Percentiles rank a stretch among this genome's conserved stretches.
phyloP scores from a whole-genome alignment of 2,329 filamentous ascomycete genomes.

The Balansia obtecta region DNA sequence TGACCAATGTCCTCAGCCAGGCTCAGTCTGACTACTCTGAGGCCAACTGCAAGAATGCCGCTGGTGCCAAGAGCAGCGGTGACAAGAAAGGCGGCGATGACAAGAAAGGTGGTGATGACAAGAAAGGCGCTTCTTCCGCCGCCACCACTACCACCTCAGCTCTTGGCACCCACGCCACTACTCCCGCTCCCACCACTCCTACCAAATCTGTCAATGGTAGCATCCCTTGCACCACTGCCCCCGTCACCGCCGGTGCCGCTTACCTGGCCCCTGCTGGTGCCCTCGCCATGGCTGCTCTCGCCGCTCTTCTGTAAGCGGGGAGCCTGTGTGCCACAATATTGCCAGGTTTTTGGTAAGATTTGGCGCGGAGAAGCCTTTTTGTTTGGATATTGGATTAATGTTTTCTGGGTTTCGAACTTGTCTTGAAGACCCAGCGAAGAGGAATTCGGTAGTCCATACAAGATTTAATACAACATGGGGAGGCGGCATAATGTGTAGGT shows the following conservation, averaged over 20 bases:
- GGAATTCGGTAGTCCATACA: neutral
- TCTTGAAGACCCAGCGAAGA: neutral
- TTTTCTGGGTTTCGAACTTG: neutral
- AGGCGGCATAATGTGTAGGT: neutral
- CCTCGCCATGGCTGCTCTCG: constrained; percentile 9
- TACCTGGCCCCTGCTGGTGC: constrained; percentile 9
- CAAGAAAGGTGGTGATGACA: too few relatives aligned
- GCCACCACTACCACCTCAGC: too few relatives aligned
- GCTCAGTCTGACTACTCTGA: constrained; percentile 14
- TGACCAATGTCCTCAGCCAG: constrained; percentile 14
- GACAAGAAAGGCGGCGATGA: too few relatives aligned
- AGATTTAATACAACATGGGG: neutral
- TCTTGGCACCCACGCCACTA: too few relatives aligned
- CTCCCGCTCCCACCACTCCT: constrained; percentile 2
- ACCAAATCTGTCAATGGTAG: constrained; percentile 2
- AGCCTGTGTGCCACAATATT: too few relatives aligned
- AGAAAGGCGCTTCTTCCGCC: too few relatives aligned
- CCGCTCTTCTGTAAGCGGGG: constrained; percentile 4
- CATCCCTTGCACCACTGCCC: neutral
- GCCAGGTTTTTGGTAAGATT: neutral
- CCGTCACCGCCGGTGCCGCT: constrained; percentile 10
- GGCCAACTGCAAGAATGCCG: constrained; percentile 18
- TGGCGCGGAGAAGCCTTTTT: neutral
- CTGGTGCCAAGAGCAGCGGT: neutral
- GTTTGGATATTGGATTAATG: neutral